Evolutionary conservation across 495 filamentous ascomycete species (phyloP).

Genomic region (Rostrohypoxylon terebratum): DNA sequence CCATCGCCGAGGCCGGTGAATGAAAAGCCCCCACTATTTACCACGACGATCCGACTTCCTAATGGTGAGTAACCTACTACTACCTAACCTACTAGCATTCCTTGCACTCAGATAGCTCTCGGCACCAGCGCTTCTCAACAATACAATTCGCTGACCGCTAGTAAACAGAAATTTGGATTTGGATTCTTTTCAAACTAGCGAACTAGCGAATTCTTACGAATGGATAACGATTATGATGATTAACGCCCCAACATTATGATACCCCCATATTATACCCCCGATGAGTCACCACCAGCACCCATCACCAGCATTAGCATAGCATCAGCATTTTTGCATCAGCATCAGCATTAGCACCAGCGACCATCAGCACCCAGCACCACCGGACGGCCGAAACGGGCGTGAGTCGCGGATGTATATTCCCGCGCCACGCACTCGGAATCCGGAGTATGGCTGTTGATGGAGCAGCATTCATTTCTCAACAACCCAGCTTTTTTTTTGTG

Average conservation of each 20-base stretch:
- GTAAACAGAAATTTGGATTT: slow-evolving; percentile 19
- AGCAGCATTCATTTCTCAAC: not conserved
- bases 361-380: not conserved
- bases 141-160: slow-evolving; percentile 4
- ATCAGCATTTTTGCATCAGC: not conserved
- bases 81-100: not conserved
- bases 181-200: not conserved
- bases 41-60: slow-evolving; percentile 31
- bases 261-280: slow-evolving; percentile 24
- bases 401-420: slow-evolving; percentile 13
- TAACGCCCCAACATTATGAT: slow-evolving; percentile 32
- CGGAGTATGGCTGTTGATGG: not conserved
- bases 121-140: not conserved
- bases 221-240: slow-evolving; percentile 38
- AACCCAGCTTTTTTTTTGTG: not conserved
- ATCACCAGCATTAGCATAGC: not conserved
- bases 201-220: slow-evolving; percentile 24
- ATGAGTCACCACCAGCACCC: not conserved
- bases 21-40: slow-evolving; percentile 25
- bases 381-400: not conserved
- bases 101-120: not conserved
- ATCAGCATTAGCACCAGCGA: not conserved
- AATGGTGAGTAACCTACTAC: slow-evolving; percentile 42
- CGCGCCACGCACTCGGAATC: slow-evolving; percentile 19
- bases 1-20: slow-evolving; percentile 60